Base-by-base conservation (phyloP, 805 yeast species). In the Yueomyces sp. region DNA sequence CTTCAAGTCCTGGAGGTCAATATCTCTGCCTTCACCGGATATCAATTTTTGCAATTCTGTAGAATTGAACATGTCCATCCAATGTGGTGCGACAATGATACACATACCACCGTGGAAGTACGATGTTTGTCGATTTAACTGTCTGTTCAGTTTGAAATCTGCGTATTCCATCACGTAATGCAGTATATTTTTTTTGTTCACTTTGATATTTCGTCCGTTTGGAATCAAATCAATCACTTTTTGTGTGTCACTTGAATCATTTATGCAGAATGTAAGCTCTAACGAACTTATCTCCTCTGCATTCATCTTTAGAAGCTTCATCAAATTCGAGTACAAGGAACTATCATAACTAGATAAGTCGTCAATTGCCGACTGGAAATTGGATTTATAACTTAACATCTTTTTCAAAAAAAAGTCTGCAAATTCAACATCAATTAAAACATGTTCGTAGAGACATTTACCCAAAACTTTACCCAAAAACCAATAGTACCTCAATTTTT, bases 11-110 rank as follows among this genome's bases (percentile, higher is more conserved):
- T 70, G 67, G 3, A 88, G 59, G 56, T 86, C 77, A 7, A 92
- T 72, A 44, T 78, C 82, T 40, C 72, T 70, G 41, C 74, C 73
- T 6, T 85, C 88, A 4, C 94, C 95, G 19, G 92, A 77, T 2
- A 86, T 77, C n/a, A 90, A 66, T 69, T 78, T 76, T 57, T 87
- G 95, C 12, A 92, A 62, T 55, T 92, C 97, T 36, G 66, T 66
- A 0, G 95, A 80, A 54, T 85, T 85, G 64, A 90, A 92, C 81
- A 90, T 77, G 28, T 74, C 73, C 40, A 90, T 66, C 95, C 96
- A 86, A 36, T 70, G 70, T 2, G 80, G 76, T 8, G 79, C 69
- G 29, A 92, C 77, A 26, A 90, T 67, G 44, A 73, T 73, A 50
- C 71, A 73, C 40, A 92, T 57, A 0, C 98, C 98, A 28, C 52